Percentiles rank a stretch among this genome's conserved stretches.
These are phyloP conservation scores for Elongisporangium undulatum DNA, from an alignment of 352 stramenopile species.

Conservation along the genomic window DNA sequence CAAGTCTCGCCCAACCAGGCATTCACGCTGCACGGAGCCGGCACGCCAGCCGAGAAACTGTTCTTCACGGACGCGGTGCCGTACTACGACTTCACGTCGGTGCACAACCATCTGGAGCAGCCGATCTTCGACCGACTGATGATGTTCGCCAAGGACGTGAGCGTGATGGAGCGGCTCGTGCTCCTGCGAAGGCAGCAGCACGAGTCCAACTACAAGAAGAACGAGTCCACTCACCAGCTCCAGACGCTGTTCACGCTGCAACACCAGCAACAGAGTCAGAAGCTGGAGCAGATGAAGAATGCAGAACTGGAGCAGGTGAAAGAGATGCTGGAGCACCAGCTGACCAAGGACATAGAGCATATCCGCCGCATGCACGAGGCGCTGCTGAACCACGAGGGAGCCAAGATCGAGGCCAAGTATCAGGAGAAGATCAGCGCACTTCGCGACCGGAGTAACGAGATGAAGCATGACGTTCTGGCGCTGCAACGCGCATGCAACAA, in stretches of 20 bases:
- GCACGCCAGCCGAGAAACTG: conserved; percentile 40
- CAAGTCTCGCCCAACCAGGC: conserved; percentile 33
- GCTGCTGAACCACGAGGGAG: conserved; percentile 47
- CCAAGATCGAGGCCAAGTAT: conserved; percentile 63
- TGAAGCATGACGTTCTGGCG: conserved; percentile 34
- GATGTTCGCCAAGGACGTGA: conserved; percentile 59
- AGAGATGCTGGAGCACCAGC: conserved; percentile 31
- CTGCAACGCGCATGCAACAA: conserved; percentile 51
- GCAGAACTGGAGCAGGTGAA: conserved; percentile 39
- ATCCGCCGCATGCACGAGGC: conserved; percentile 58
- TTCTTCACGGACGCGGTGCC: conserved; percentile 53
- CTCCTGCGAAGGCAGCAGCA: conserved; percentile 47
- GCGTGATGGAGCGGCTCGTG: conserved; percentile 44
- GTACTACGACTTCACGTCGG: conserved; percentile 47
- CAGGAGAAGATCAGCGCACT: conserved; percentile 36
- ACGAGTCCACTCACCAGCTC: conserved; percentile 38
- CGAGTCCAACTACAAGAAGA: conserved; percentile 47
- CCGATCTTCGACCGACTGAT: conserved; percentile 64
- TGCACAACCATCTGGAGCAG: conserved; percentile 70
- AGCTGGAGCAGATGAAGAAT: conserved; percentile 30
- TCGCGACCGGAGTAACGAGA: conserved; percentile 29
- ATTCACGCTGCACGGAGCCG: conserved; percentile 38
- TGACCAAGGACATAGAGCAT: conserved; percentile 61
- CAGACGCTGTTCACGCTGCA: conserved; percentile 44
- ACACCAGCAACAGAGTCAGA: conserved; percentile 22